Conservation (phyloP, 2,329 filamentous ascomycete genomes). For the Epicoccum nigrum region DNA sequence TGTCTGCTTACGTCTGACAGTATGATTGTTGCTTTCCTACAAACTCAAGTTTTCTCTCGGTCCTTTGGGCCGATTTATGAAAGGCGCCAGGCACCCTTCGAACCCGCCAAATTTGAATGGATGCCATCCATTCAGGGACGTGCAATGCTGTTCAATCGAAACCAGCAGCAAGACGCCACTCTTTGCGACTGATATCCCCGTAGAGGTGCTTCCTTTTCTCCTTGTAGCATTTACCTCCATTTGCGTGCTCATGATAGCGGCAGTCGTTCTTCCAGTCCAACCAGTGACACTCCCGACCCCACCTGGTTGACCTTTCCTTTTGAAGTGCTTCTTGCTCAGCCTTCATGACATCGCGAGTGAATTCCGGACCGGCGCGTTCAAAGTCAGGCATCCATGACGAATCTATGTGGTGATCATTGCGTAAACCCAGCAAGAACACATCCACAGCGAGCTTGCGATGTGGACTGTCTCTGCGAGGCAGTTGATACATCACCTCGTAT, state of each 20-base stretch:
- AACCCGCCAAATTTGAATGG: too few relatives aligned
- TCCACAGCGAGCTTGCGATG: neutral
- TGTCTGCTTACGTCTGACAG: too few relatives aligned
- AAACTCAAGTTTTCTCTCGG: too few relatives aligned
- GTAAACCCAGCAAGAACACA: too few relatives aligned
- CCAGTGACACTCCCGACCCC: neutral
- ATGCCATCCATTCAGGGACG: too few relatives aligned
- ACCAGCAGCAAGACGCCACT: too few relatives aligned
- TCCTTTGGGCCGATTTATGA: too few relatives aligned
- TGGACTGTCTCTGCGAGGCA: neutral
- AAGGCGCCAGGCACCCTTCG: too few relatives aligned
- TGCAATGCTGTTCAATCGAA: too few relatives aligned
- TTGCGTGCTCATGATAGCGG: neutral
- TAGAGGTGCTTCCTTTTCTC: neutral
- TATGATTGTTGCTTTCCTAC: too few relatives aligned
- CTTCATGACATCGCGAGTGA: neutral
- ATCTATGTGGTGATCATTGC: too few relatives aligned
- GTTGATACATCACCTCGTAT: neutral
- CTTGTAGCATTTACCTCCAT: neutral
- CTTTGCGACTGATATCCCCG: neutral
- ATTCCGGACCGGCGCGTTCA: neutral
- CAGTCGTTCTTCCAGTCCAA: neutral
- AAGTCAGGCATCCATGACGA: neutral
- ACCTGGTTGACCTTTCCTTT: neutral
- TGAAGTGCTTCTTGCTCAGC: neutral